A percentile compares a stretch with the other conserved stretches of the same genome.
Conservation (phyloP, 345 rosid genomes). For the Eucalyptus curtisii region DNA sequence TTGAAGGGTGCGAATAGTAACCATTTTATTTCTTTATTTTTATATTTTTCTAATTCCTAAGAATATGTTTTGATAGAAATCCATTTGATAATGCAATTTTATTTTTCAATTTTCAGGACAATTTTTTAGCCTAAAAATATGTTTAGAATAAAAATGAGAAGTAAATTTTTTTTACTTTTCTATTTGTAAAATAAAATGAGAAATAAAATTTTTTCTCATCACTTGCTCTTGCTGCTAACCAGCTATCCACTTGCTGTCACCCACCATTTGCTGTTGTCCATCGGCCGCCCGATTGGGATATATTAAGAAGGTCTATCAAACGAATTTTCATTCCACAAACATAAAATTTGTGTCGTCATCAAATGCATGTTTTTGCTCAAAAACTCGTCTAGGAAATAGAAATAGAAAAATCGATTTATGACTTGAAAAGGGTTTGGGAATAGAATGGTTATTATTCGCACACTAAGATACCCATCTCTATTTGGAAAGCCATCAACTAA, state of each 20-base stretch:
- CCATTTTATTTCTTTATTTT: no score
- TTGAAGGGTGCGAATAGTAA: neutral
- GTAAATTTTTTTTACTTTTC: accelerated
- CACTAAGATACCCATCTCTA: neutral
- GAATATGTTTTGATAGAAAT: accelerated
- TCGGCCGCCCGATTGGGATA: accelerated
- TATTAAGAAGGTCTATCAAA: no score
- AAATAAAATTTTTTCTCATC: no score
- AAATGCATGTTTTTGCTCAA: no score
- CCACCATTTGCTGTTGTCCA: accelerated
- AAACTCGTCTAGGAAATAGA: accelerated
- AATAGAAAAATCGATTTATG: no score
- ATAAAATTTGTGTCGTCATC: no score
- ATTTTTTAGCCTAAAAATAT: neutral
- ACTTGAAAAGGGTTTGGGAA: accelerated
- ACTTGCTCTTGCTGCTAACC: accelerated
- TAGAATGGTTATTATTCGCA: accelerated
- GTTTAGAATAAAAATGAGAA: no score
- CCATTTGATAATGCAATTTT: no score
- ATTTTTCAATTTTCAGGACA: no score
- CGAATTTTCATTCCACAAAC: no score
- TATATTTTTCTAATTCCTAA: no score
- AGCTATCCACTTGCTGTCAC: neutral
- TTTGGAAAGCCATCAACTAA: neutral
- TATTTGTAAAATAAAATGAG: no score